Evolutionary conservation across 192 early-diverging fungal genomes (phyloP).

Genomic region (Podila clonocystis): DNA sequence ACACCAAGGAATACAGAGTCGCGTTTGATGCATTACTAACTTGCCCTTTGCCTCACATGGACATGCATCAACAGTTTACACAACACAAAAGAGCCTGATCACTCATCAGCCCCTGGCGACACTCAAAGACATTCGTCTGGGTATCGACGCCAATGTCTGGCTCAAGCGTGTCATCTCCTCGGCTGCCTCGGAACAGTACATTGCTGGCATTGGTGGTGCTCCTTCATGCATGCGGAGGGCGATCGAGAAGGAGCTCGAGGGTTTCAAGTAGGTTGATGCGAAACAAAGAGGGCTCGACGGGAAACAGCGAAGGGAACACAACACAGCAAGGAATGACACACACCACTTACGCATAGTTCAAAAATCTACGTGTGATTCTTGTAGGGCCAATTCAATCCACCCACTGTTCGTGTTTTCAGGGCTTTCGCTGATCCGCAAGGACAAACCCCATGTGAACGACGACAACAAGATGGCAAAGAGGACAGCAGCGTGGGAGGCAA

Average conservation of each 20-base stretch:
- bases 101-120: conserved; percentile 54
- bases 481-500: conserved; percentile 75
- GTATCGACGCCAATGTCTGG: conserved; percentile 86
- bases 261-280: conserved; percentile 61
- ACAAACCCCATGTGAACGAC: conserved; percentile 72
- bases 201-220: conserved; percentile 73
- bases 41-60: background rate
- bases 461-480: conserved; percentile 69
- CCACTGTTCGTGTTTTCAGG: conserved; percentile 85
- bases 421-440: conserved; percentile 73
- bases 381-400: conserved; percentile 70
- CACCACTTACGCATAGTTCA: background rate
- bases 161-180: conserved; percentile 68
- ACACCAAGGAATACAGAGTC: background rate
- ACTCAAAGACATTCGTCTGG: conserved; percentile 74
- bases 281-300: background rate
- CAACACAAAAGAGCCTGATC: conserved; percentile 32
- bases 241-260: conserved; percentile 72
- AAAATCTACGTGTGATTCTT: too few species aligned
- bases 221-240: conserved; percentile 66
- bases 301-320: background rate
- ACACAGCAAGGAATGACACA: background rate
- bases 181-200: conserved; percentile 63
- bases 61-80: conserved; percentile 22
- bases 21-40: background rate